phyloP scores from a whole-genome alignment of 441 rosid species.

The Eutrema salsugineum region DNA sequence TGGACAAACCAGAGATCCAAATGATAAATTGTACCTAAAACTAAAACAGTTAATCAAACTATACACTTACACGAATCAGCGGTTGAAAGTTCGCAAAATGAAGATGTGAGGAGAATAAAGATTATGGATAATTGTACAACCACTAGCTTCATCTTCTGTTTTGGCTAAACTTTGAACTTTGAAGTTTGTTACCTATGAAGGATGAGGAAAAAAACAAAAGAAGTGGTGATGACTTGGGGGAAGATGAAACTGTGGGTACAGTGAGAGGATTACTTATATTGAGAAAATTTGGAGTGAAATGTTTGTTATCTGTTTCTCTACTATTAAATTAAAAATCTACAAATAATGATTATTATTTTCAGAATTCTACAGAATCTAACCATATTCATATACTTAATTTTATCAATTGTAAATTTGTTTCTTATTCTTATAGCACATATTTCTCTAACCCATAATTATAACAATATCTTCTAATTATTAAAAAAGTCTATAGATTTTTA shows the following conservation, averaged over 20 bases:
- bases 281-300: neutral
- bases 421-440: neutral
- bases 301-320: neutral
- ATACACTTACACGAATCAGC: slow-evolving; percentile 4
- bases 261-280: neutral
- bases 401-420: neutral
- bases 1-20: neutral
- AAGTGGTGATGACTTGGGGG: neutral
- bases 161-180: neutral
- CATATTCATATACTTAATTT: neutral
- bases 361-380: neutral
- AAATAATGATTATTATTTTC: neutral
- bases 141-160: neutral
- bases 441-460: neutral
- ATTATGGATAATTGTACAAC: slow-evolving; percentile 9
- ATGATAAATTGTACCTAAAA: neutral
- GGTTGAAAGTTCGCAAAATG: neutral
- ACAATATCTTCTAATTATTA: neutral
- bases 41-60: neutral
- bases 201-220: neutral
- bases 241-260: neutral
- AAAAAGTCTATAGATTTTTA: no score
- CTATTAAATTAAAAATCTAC: neutral
- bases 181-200: no score
- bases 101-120: slow-evolving; percentile 8